Percentiles rank a stretch among this genome's conserved stretches.
phyloP scores from a whole-genome alignment of 305 asterid genomes.

The Solanum hybrid region DNA sequence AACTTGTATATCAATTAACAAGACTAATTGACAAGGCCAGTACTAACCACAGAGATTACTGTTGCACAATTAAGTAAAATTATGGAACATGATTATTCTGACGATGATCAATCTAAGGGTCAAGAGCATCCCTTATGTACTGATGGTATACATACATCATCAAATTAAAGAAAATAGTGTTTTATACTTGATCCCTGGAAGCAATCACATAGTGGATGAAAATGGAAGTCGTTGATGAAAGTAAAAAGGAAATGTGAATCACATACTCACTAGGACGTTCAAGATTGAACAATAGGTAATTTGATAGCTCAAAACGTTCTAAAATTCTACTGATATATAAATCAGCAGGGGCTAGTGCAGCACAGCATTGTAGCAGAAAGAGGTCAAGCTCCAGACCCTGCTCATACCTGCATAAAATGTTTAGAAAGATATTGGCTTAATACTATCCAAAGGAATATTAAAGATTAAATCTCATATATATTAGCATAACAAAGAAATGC shows the following conservation, averaged over 20 bases:
- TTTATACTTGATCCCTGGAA: neutral
- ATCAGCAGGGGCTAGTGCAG: conserved; percentile 96
- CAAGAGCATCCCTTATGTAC: neutral
- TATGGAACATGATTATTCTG: neutral
- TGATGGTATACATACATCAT: neutral
- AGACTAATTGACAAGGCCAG: neutral
- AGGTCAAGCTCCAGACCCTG: conserved; percentile 94
- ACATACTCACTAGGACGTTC: conserved; percentile 93
- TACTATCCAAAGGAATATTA: neutral
- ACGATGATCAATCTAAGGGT: neutral
- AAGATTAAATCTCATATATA: neutral
- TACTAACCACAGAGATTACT: neutral
- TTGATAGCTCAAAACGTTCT: conserved; percentile 89
- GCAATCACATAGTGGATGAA: neutral
- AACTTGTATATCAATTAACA: neutral
- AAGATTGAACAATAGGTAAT: conserved; percentile 58
- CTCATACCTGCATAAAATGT: conserved; percentile 59
- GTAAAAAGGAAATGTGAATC: conserved; percentile 24
- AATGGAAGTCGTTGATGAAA: neutral
- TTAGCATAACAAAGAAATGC: neutral
- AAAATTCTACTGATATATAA: conserved; percentile 64
- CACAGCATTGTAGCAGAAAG: conserved; percentile 96
- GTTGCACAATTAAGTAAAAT: neutral
- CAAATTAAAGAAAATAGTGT: neutral
- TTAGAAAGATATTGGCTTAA: conserved; percentile 9